Evolutionary conservation across 2,329 filamentous ascomycete genomes (phyloP).

Genomic region (Beauveria varroae): DNA sequence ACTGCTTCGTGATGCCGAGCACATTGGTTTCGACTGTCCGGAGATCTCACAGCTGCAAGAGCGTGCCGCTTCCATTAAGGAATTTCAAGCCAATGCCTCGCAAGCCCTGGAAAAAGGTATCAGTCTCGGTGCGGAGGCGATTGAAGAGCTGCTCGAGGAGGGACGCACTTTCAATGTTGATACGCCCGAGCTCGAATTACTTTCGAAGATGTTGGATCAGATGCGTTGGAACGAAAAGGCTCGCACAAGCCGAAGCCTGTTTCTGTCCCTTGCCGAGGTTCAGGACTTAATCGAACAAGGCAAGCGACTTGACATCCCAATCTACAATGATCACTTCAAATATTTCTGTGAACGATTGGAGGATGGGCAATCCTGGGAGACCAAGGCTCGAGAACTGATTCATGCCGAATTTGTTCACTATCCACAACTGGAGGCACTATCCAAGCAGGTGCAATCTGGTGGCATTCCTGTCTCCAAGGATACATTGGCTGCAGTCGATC

Average conservation of each 20-base stretch:
- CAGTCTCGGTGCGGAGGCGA: conserved; percentile 58
- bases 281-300: conserved; percentile 71
- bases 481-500: conserved; percentile 75
- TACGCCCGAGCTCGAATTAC: conserved; percentile 75
- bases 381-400: conserved; percentile 87
- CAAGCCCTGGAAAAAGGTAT: conserved; percentile 60
- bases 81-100: conserved; percentile 72
- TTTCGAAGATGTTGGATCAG: conserved; percentile 75
- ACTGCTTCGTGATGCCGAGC: conserved; percentile 74
- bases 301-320: conserved; percentile 66
- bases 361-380: conserved; percentile 81
- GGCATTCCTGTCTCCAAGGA: conserved; percentile 74
- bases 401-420: conserved; percentile 89
- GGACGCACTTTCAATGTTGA: conserved; percentile 87
- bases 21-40: conserved; percentile 85
- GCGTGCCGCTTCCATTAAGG: conserved; percentile 73
- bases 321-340: conserved; percentile 71
- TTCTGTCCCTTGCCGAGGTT: conserved; percentile 71
- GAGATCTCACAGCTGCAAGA: conserved; percentile 84
- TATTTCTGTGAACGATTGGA: conserved; percentile 69
- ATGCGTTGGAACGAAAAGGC: conserved; percentile 84
- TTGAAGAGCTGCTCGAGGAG: conserved; percentile 86
- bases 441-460: conserved; percentile 64
- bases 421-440: conserved; percentile 86
- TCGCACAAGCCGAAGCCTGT: conserved; percentile 52